These are phyloP conservation scores for Fragaria nilgerrensis DNA, from an alignment of 306 rosid species.

Conservation along the genomic window DNA sequence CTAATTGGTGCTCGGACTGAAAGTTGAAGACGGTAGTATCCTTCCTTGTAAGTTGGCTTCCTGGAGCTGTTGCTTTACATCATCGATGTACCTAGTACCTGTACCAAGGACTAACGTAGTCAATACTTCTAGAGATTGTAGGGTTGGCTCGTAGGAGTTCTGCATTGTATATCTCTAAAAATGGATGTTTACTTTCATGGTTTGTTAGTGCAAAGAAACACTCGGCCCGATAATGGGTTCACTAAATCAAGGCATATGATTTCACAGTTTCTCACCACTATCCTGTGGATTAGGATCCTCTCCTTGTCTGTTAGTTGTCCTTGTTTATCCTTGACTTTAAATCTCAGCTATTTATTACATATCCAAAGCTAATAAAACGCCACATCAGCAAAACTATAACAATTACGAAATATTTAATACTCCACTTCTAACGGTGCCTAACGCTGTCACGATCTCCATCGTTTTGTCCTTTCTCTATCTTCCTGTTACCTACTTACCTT, in stretches of 20 bases:
- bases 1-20: slow-evolving; percentile 20
- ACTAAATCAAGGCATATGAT: background rate
- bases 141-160: slow-evolving; percentile 27
- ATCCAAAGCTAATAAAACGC: no score
- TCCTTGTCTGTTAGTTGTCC: no score
- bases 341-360: no score
- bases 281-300: background rate
- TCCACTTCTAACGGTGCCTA: no score
- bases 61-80: slow-evolving; percentile 24
- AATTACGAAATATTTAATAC: no score
- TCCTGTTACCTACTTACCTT: no score
- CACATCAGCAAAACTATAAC: no score
- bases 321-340: no score
- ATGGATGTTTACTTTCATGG: slow-evolving; percentile 16
- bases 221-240: background rate
- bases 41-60: slow-evolving; percentile 32
- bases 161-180: slow-evolving; percentile 38
- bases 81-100: slow-evolving; percentile 33
- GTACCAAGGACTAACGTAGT: slow-evolving; percentile 32
- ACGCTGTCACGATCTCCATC: no score
- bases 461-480: no score
- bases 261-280: background rate
- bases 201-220: background rate
- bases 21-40: slow-evolving; percentile 32
- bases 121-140: background rate